Evolutionary conservation across 495 filamentous ascomycete genomes (phyloP), one percentile per base, ranked within the genome.

Genomic region (Polyplosphaeria fusca): DNA sequence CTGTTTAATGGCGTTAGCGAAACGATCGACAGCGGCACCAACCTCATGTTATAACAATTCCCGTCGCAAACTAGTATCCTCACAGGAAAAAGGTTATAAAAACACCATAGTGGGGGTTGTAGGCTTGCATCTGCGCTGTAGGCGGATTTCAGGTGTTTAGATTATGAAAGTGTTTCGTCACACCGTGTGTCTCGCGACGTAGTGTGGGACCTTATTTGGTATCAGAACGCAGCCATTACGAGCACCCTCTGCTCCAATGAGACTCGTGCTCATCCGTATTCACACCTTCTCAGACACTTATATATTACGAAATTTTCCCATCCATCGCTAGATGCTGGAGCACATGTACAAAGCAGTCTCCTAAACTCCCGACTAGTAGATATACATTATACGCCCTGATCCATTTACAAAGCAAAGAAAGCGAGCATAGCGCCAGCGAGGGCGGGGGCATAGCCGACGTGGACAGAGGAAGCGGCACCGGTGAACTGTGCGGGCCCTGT

Each of bases 391-490:
- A 52, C 38, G n/a, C 27, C 35, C n/a, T 13, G 5, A 4, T 4
- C 19, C 18, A 43, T 65, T 52, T 70, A 70, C 52, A 71, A 59
- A 55, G 60, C 63, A 32, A 67, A 58, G 40, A 70, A 37, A 54
- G 60, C 67, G 25, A 64, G 55, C 23, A 62, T 54, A 30, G 65
- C 67, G 39, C 60, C 68, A 22, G 68, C 27, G 26, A 64, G 48
- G 20, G 63, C 54, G 12, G 47, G 48, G 40, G 41, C 60, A 22
- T 65, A 25, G 5, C 27, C 22, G 26, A 48, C 55, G 19, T 35
- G 52, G 32, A 65, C 12, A 24, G 65, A 52, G 0, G 63, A 55
- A 18, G 66, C 69, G 18, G 61, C 67, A 28, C 69, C 69, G 28
- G 67, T 70, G 61, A 63, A 70, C 32, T 47, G 46, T 14, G 63